phyloP scores from a whole-genome alignment of 176 grass and related monocot species.

The Zea luxurians region DNA sequence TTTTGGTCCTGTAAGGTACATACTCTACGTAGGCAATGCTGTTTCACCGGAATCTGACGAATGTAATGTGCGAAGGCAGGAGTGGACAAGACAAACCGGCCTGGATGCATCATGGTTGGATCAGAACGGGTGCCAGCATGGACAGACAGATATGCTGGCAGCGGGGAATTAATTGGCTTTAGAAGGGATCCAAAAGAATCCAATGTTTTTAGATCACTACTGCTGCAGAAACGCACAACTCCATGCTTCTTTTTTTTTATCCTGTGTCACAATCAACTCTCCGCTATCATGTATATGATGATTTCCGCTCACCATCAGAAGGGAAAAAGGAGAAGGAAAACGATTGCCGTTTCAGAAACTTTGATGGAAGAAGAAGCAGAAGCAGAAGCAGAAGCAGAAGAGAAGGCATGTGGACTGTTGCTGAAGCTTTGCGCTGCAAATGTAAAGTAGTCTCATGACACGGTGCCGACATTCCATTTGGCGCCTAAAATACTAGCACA shows the following conservation, averaged over 20 bases:
- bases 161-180: slow-evolving; percentile 17
- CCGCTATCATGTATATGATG: not conserved
- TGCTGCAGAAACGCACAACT: not conserved
- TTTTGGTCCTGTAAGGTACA: not conserved
- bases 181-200: slow-evolving; percentile 33
- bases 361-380: not conserved
- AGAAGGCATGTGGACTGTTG: not conserved
- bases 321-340: not conserved
- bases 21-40: not conserved
- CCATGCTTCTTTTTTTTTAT: not conserved
- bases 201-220: not conserved
- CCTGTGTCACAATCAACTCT: slow-evolving; percentile 13
- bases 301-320: slow-evolving; percentile 8
- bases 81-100: slow-evolving; percentile 44
- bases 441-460: slow-evolving; percentile 35
- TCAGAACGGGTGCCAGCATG: slow-evolving; percentile 23
- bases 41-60: slow-evolving; percentile 36
- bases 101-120: slow-evolving; percentile 29
- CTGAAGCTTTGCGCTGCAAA: not conserved
- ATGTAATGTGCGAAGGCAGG: slow-evolving; percentile 19
- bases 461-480: slow-evolving; percentile 41
- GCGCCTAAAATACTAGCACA: slow-evolving; percentile 22
- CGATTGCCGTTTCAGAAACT: not conserved
- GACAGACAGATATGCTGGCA: slow-evolving; percentile 28
- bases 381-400: too few relatives aligned